Evolutionary conservation across 1,284 basidiomycete species (phyloP).

Genomic region (Ustilago hordei): DNA sequence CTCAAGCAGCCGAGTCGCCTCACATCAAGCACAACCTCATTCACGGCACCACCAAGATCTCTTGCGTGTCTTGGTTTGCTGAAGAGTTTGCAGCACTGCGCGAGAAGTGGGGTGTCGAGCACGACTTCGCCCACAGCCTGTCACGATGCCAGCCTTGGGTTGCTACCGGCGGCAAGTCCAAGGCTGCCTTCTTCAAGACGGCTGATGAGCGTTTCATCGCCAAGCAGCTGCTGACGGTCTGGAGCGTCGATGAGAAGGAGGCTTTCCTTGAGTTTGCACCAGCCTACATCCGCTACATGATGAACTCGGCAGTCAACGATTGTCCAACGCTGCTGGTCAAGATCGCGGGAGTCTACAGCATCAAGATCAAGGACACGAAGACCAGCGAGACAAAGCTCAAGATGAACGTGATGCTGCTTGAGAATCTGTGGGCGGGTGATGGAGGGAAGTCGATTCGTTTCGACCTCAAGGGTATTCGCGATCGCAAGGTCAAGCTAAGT

Average conservation of each 20-base stretch:
- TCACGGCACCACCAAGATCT: slow-evolving; percentile 59
- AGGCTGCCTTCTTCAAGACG: slow-evolving; percentile 62
- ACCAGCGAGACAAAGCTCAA: slow-evolving; percentile 57
- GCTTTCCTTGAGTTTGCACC: slow-evolving; percentile 65
- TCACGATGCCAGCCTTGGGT: slow-evolving; percentile 57
- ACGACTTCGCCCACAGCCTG: slow-evolving; percentile 58
- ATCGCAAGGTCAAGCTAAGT: slow-evolving; percentile 54
- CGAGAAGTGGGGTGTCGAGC: slow-evolving; percentile 55
- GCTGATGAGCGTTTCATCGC: slow-evolving; percentile 57
- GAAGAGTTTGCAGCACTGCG: slow-evolving; percentile 62
- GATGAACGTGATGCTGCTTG: slow-evolving; percentile 63
- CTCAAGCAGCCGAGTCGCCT: slow-evolving; percentile 46
- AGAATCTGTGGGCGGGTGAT: slow-evolving; percentile 61
- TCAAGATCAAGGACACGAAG: slow-evolving; percentile 65
- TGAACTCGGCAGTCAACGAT: slow-evolving; percentile 53
- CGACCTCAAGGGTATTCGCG: slow-evolving; percentile 64
- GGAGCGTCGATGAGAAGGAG: slow-evolving; percentile 64
- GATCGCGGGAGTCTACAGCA: slow-evolving; percentile 62
- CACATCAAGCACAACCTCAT: slow-evolving; percentile 64
- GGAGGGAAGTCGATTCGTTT: slow-evolving; percentile 52
- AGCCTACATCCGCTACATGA: slow-evolving; percentile 63
- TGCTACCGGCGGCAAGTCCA: slow-evolving; percentile 59
- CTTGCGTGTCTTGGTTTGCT: slow-evolving; percentile 66
- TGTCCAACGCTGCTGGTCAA: slow-evolving; percentile 64
- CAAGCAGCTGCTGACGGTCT: slow-evolving; percentile 63